A percentile compares a stretch with the other conserved stretches of the same genome.
Evolutionary conservation across 176 grass and related monocot species (phyloP).

Genomic region (Neostapfia colusana): DNA sequence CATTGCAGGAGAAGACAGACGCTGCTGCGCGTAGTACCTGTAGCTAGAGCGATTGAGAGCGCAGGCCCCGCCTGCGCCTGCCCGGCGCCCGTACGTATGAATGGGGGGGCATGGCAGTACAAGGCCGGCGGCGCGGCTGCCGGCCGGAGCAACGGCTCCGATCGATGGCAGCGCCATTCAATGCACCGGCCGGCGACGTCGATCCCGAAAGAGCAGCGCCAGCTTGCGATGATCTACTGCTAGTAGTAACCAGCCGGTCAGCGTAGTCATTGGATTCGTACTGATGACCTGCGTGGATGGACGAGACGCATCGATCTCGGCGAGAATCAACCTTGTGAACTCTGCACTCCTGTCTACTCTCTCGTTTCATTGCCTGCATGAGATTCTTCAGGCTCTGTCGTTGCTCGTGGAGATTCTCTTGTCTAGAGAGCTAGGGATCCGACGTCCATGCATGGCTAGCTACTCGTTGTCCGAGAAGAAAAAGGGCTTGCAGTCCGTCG

Average conservation of each 20-base stretch:
- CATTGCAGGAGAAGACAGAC: background rate
- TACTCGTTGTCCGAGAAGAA: background rate
- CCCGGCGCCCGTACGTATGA: background rate
- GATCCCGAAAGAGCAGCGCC: conserved; percentile 24
- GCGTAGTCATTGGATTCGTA: background rate
- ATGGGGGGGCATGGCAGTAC: background rate
- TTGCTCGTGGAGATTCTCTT: conserved; percentile 4
- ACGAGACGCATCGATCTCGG: background rate
- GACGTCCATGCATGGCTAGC: background rate
- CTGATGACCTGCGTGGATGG: background rate
- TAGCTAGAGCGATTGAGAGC: conserved; percentile 24
- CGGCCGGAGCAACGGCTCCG: background rate
- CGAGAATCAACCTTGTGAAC: conserved; percentile 14
- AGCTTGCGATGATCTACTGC: background rate
- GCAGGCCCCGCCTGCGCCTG: background rate
- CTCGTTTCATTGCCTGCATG: background rate
- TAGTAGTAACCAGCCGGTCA: background rate
- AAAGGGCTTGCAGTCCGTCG: background rate
- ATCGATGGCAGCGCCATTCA: background rate
- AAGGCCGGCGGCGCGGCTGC: conserved; percentile 26
- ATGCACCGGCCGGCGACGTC: conserved; percentile 13
- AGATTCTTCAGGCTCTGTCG: background rate
- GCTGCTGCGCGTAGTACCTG: conserved; percentile 18
- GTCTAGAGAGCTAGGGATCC: background rate
- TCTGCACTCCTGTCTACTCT: background rate